Evolutionary conservation across 2,329 filamentous ascomycete genomes (phyloP).

Genomic region (Phialophora chinensis): DNA sequence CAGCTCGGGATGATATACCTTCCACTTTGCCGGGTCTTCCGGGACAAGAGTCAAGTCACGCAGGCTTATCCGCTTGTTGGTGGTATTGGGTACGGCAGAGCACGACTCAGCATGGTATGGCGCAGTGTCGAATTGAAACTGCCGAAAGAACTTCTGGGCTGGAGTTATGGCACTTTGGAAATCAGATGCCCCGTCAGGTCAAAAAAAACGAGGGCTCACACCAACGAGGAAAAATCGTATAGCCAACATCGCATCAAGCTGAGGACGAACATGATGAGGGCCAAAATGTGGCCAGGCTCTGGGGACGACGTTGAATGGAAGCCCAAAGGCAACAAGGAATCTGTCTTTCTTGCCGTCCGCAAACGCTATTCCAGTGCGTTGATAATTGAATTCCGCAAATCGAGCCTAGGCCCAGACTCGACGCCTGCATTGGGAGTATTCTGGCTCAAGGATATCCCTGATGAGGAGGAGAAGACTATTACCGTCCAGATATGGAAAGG

Average conservation of each 20-base stretch:
- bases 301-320: slow-evolving; percentile 61
- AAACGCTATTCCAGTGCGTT: slow-evolving; percentile 42
- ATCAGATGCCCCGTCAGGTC: slow-evolving; percentile 60
- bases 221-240: slow-evolving; percentile 55
- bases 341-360: slow-evolving; percentile 41
- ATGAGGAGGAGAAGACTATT: slow-evolving; percentile 68
- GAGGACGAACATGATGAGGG: slow-evolving; percentile 62
- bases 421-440: slow-evolving; percentile 42
- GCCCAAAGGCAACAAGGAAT: slow-evolving; percentile 37
- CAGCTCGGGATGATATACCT: slow-evolving; percentile 74
- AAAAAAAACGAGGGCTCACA: slow-evolving; percentile 50
- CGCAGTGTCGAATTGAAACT: slow-evolving; percentile 69
- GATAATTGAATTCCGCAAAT: slow-evolving; percentile 43
- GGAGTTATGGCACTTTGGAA: slow-evolving; percentile 74
- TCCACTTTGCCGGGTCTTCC: slow-evolving; percentile 66
- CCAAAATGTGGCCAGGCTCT: slow-evolving; percentile 70
- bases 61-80: slow-evolving; percentile 71
- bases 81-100: slow-evolving; percentile 73
- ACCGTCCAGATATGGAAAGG: slow-evolving; percentile 71
- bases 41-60: slow-evolving; percentile 68
- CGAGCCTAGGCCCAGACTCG: slow-evolving; percentile 39
- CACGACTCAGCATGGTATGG: slow-evolving; percentile 74
- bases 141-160: slow-evolving; percentile 65
- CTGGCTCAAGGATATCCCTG: slow-evolving; percentile 63
- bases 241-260: slow-evolving; percentile 65